Evolutionary conservation across 345 rosid genomes (phyloP), one percentile per base, ranked within the genome.

Genomic region (Citrus sp.): DNA sequence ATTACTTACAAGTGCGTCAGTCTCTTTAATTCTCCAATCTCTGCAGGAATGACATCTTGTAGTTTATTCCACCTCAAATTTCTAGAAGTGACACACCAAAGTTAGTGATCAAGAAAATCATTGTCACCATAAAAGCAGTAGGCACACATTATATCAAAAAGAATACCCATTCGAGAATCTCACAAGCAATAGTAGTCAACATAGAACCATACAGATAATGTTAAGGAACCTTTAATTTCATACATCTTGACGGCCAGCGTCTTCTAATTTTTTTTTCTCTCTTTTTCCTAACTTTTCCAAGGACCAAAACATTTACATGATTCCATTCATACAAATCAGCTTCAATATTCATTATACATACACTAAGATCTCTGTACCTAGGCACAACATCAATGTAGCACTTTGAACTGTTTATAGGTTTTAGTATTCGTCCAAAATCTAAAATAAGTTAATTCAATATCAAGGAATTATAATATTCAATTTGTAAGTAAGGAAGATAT

Each of bases 61-160:
- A 94, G 91, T 62, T 94, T 92, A 82, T 94, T 94, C 97, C 96
- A 92, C 87, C 98, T 90, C 86, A 94, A 85, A 85, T 94, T 94
- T 76, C 98, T 94, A 75, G 21, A 32, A 59, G 54, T 69, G 59
- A 84, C 46, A 72, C 74, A 61, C 3, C 40, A 78, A 68, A 78
- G 80, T 46, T 55, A 28, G 78, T 16, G 70, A 61, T 72, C 59
- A 72, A 80, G 56, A 16, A 13, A 72, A 76, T 10, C 22, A 38
- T 13, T 35, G 51, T 73, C n/a, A 58, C n/a, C 30, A 58, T 70
- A 34, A 70, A 46, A 46, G 7, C 62, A 54, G 21, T 4, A 71
- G 16, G 40, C 62, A 54, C 1, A 70, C 10, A 21, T 70, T 71
- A 24, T 30, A 69, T 24, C 6, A 69, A 27, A 28, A 28, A 54